phyloP scores from a whole-genome alignment of 2,329 filamentous ascomycete genomes.

The Pestalotiopsis sp. region DNA sequence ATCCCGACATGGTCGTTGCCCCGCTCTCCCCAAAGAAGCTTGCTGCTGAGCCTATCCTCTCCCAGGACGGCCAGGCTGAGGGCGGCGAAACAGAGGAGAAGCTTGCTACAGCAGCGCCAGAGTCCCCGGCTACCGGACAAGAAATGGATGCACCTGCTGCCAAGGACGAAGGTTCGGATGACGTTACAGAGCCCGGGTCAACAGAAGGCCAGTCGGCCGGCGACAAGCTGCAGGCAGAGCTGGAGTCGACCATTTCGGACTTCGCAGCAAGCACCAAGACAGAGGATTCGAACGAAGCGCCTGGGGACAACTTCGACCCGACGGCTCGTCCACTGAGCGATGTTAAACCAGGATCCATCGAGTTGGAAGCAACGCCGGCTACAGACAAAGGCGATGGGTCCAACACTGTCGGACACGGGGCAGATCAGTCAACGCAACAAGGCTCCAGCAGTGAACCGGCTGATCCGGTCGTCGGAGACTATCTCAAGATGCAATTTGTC shows the following conservation, averaged over 20 bases:
- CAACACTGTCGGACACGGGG: conserved; percentile 27
- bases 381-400: conserved; percentile 30
- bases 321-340: not conserved
- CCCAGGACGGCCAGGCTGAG: not conserved
- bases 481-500: conserved; percentile 94
- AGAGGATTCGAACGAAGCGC: not conserved
- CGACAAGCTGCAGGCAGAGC: not conserved
- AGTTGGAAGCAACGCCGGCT: conserved; percentile 12
- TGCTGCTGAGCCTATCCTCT: not conserved
- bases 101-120: not conserved
- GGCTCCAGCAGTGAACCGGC: conserved; percentile 21
- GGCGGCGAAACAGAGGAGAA: not conserved
- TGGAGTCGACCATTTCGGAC: conserved; percentile 6
- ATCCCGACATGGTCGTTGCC: conserved; percentile 58
- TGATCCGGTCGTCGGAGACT: conserved; percentile 87
- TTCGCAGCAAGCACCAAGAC: not conserved
- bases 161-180: not conserved
- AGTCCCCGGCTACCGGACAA: not conserved
- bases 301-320: not conserved
- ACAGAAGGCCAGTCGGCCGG: not conserved
- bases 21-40: conserved; percentile 58
- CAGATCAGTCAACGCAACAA: conserved; percentile 15
- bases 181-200: not conserved
- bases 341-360: conserved; percentile 1
- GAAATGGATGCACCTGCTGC: not conserved